Evolutionary conservation across 495 filamentous ascomycete species (phyloP).

Genomic region (Cercophora samala): DNA sequence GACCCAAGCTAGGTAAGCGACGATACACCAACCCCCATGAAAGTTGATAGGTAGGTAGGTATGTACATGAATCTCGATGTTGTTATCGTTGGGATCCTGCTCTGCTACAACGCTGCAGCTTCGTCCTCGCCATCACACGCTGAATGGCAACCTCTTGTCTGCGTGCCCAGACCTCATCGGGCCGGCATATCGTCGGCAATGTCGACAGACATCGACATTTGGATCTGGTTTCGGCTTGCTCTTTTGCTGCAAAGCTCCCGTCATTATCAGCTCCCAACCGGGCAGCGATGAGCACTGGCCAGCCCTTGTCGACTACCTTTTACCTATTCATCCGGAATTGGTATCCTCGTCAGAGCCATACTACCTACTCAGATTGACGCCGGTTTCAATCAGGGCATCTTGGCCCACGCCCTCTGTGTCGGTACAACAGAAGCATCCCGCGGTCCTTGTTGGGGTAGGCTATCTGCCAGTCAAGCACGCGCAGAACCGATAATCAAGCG

Average conservation of each 20-base stretch:
- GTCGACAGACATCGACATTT: not conserved
- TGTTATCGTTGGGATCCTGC: not conserved
- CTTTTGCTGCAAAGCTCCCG: not conserved
- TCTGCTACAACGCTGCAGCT: not conserved
- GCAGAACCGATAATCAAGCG: constrained; percentile 4
- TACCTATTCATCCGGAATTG: constrained; percentile 15
- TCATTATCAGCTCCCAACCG: not conserved
- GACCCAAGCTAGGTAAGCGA: too few relatives aligned
- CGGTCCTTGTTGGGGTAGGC: not conserved
- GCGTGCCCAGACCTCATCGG: not conserved
- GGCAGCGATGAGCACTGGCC: not conserved
- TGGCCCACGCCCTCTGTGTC: not conserved
- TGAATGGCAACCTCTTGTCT: not conserved
- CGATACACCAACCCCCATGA: not conserved
- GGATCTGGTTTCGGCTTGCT: too few relatives aligned
- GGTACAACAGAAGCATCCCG: not conserved
- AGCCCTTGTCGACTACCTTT: constrained; percentile 9
- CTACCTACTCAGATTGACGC: not conserved
- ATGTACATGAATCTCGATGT: too few relatives aligned
- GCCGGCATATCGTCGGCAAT: not conserved
- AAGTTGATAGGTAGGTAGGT: not conserved
- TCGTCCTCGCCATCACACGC: not conserved
- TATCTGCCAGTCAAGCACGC: not conserved
- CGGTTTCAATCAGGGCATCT: not conserved
- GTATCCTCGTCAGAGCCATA: not conserved